phyloP scores from a whole-genome alignment of 2,329 filamentous ascomycete species.

The Sarocladium oryzae region DNA sequence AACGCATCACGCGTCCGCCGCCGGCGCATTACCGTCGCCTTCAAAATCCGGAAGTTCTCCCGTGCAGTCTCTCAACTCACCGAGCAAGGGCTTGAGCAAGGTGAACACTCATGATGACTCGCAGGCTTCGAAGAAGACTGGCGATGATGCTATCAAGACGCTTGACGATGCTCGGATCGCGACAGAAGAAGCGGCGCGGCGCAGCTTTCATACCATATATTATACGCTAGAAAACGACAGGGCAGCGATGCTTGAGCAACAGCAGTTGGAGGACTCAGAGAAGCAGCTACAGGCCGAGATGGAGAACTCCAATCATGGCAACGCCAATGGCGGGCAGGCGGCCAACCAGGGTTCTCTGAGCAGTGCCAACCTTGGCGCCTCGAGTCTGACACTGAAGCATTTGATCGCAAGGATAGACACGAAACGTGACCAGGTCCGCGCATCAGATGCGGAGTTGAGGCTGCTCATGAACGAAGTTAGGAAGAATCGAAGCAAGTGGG shows the following conservation, averaged over 20 bases:
- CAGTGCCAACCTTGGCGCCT: slow-evolving; percentile 90
- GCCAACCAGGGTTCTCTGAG: slow-evolving; percentile 83
- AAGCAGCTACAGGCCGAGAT: slow-evolving; percentile 95
- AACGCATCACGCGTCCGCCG: slow-evolving; percentile 42
- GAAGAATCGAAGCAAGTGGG: slow-evolving; percentile 98
- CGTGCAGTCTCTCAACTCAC: slow-evolving; percentile 55
- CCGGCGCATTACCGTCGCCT: slow-evolving; percentile 57
- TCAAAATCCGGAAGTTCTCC: slow-evolving; percentile 64
- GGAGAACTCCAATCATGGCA: slow-evolving; percentile 55
- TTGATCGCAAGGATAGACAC: slow-evolving; percentile 92
- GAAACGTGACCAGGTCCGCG: slow-evolving; percentile 82
- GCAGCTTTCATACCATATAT: slow-evolving; percentile 88
- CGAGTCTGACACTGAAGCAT: slow-evolving; percentile 92
- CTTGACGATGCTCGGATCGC: slow-evolving; percentile 87
- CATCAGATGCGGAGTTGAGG: slow-evolving; percentile 86
- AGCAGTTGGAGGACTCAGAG: slow-evolving; percentile 93
- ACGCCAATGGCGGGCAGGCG: slow-evolving; percentile 41
- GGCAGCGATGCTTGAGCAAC: slow-evolving; percentile 95
- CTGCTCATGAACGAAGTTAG: slow-evolving; percentile 94
- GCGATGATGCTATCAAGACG: slow-evolving; percentile 87
- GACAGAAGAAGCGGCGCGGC: slow-evolving; percentile 81
- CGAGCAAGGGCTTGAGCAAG: slow-evolving; percentile 50
- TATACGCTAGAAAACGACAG: slow-evolving; percentile 93
- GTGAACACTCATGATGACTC: slow-evolving; percentile 42
- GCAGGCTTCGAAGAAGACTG: slow-evolving; percentile 57